phyloP scores from a whole-genome alignment of 768 basidiomycete genomes.

The Piloderma croceum region DNA sequence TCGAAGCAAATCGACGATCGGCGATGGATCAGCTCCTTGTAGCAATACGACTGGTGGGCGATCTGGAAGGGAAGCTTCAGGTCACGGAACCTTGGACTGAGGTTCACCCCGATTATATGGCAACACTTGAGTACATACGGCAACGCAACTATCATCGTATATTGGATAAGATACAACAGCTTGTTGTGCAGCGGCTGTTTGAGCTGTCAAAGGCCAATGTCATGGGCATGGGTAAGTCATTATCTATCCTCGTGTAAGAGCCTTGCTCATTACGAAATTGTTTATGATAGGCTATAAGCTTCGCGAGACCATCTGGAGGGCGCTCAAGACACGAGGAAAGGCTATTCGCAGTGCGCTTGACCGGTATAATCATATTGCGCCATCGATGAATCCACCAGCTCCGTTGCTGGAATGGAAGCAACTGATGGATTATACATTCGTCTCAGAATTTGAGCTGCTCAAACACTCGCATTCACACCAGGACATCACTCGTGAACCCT shows the following conservation, averaged over 20 bases:
- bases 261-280: no score
- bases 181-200: no score
- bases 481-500: constrained; percentile 16
- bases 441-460: constrained; percentile 16
- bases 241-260: no score
- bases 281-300: constrained; percentile 24
- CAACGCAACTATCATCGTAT: constrained; percentile 23
- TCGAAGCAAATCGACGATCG: no score
- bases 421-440: constrained; percentile 11
- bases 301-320: constrained; percentile 26
- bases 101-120: constrained; percentile 7
- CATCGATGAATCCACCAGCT: constrained; percentile 13
- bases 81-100: constrained; percentile 13
- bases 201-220: constrained; percentile 24
- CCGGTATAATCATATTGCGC: constrained; percentile 21
- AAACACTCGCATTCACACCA: constrained; percentile 13
- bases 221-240: constrained; percentile 18
- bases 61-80: constrained; percentile 9
- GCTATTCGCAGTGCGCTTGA: constrained; percentile 23
- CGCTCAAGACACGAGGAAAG: constrained; percentile 16
- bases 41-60: no score
- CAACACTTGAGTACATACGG: neutral
- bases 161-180: constrained; percentile 24
- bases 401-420: constrained; percentile 15
- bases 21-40: no score